phyloP scores from a whole-genome alignment of 225 moss, liverwort and hornwort genomes.

The Neckera pumila region DNA sequence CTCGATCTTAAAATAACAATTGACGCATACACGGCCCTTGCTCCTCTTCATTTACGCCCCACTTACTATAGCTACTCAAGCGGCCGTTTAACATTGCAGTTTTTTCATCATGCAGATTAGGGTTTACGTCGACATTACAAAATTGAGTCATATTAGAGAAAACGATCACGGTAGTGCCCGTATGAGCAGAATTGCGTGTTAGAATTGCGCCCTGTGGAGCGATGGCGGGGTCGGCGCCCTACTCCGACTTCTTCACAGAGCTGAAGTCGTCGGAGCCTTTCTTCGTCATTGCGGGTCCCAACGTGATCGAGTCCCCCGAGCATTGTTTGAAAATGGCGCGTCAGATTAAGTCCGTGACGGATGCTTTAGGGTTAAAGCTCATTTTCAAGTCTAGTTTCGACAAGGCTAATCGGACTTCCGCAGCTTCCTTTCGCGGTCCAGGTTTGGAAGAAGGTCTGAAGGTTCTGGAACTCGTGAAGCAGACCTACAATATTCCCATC shows the following conservation, averaged over 20 bases:
- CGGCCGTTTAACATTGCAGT: background rate
- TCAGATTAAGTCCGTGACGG: conserved; percentile 85
- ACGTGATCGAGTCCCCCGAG: conserved; percentile 78
- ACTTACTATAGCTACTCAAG: background rate
- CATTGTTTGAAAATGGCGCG: conserved; percentile 93
- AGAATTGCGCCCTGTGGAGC: background rate
- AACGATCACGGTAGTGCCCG: background rate
- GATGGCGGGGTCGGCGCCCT: background rate
- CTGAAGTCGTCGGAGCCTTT: conserved; percentile 66
- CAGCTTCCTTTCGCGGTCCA: conserved; percentile 76
- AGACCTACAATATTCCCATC: conserved; percentile 48
- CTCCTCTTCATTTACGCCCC: background rate
- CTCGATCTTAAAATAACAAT: background rate
- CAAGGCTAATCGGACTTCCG: conserved; percentile 89
- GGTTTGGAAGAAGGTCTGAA: conserved; percentile 81
- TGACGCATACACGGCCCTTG: background rate
- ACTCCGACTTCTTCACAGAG: conserved; percentile 47
- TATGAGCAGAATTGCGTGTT: background rate
- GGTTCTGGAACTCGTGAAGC: conserved; percentile 62
- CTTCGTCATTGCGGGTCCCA: conserved; percentile 90
- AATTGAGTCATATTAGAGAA: too few species aligned
- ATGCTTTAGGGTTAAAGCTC: conserved; percentile 75
- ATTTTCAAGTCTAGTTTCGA: conserved; percentile 94
- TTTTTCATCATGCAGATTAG: background rate
- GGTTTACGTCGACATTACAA: background rate